Conservation (phyloP, 306 rosid species). For the Arachis stenosperma region DNA sequence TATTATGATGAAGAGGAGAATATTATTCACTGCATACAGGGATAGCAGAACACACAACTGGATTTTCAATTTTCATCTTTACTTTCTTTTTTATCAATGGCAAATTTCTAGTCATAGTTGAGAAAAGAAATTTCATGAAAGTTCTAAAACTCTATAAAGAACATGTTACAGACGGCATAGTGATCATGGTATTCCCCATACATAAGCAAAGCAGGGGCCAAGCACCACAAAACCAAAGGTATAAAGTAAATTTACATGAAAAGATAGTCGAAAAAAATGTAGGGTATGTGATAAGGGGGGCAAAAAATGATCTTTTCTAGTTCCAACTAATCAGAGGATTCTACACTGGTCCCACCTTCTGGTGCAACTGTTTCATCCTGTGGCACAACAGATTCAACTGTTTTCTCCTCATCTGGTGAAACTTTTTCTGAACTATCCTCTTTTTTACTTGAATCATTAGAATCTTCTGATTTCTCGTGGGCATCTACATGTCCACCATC, state of each 20-base stretch:
- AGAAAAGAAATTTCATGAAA: slow-evolving; percentile 26
- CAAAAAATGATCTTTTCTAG: slow-evolving; percentile 24
- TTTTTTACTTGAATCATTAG: slow-evolving; percentile 18
- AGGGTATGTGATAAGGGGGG: not conserved
- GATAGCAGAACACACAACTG: slow-evolving; percentile 28
- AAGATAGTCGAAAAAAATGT: slow-evolving; percentile 12
- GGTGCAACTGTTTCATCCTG: slow-evolving; percentile 54
- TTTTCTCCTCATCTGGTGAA: slow-evolving; percentile 51
- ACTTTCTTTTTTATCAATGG: slow-evolving; percentile 6
- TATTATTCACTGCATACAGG: not conserved
- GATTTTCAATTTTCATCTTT: slow-evolving; percentile 11
- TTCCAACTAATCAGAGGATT: slow-evolving; percentile 40
- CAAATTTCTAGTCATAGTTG: slow-evolving; percentile 31
- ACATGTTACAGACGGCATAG: slow-evolving; percentile 41
- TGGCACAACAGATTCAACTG: slow-evolving; percentile 48
- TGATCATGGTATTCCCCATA: slow-evolving; percentile 31
- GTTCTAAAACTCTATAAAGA: slow-evolving; percentile 17
- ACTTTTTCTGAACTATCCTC: slow-evolving; percentile 49
- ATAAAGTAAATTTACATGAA: slow-evolving; percentile 38
- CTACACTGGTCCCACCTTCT: slow-evolving; percentile 42
- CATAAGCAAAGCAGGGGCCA: slow-evolving; percentile 27
- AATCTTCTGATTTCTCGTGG: slow-evolving; percentile 44
- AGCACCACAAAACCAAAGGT: slow-evolving; percentile 23
- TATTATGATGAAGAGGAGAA: too few species aligned
- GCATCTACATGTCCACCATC: slow-evolving; percentile 43